Evolutionary conservation across 1,139 yeast genomes (phyloP).

Genomic region (Kluyveromyces marxianus): DNA sequence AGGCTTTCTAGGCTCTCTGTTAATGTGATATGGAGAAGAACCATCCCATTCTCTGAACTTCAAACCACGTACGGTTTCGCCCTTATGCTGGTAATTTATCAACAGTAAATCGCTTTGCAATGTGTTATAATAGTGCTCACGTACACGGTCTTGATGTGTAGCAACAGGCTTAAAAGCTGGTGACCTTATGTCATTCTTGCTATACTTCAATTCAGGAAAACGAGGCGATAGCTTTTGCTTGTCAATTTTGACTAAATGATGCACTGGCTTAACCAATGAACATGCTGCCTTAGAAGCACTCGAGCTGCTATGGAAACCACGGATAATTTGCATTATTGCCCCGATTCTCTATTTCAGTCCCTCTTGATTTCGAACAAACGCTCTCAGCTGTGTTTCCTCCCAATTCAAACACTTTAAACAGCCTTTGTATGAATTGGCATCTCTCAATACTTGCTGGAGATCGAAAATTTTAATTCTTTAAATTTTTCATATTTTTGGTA

Average conservation of each 20-base stretch:
- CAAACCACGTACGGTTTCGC: slow-evolving; percentile 46
- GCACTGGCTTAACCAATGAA: slow-evolving; percentile 83
- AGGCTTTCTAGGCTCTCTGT: slow-evolving; percentile 65
- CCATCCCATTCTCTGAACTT: slow-evolving; percentile 84
- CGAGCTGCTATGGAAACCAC: slow-evolving; percentile 41
- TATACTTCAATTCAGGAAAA: slow-evolving; percentile 56
- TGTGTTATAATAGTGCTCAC: slow-evolving; percentile 67
- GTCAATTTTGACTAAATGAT: slow-evolving; percentile 71
- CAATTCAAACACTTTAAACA: too few relatives aligned
- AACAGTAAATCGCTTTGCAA: slow-evolving; percentile 70
- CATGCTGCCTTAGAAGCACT: slow-evolving; percentile 53
- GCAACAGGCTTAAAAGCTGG: slow-evolving; percentile 70
- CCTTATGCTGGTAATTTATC: slow-evolving; percentile 65
- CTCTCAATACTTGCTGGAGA: too few relatives aligned
- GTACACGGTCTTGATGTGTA: slow-evolving; percentile 72
- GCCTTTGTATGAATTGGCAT: too few relatives aligned
- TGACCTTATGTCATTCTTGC: slow-evolving; percentile 65
- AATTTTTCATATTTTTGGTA: too few relatives aligned
- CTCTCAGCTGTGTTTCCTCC: too few relatives aligned
- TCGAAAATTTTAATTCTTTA: too few relatives aligned
- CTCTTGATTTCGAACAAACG: too few relatives aligned
- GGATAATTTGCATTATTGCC: slow-evolving; percentile 20
- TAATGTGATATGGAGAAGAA: slow-evolving; percentile 80
- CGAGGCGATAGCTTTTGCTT: slow-evolving; percentile 65
- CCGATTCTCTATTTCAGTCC: too few relatives aligned